Base-by-base conservation (phyloP, 768 basidiomycete species). In the Agaricus subrufescens region DNA sequence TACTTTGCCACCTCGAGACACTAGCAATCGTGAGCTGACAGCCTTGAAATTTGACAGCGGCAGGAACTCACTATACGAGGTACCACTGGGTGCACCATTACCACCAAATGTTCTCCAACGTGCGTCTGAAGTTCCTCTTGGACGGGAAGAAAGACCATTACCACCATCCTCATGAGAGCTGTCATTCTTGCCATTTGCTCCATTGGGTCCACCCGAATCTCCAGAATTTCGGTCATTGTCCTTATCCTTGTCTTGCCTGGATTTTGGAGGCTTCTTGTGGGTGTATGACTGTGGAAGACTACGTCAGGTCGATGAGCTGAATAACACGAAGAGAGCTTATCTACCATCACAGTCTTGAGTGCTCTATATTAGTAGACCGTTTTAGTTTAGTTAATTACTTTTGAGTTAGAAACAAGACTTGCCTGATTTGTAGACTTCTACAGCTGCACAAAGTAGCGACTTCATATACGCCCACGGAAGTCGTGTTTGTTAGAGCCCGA, bases 401-500 rank as follows among this genome's bases (percentile, higher is more conserved):
- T 15, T 6, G 11, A 31, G 50, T 38, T 52, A 12, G 15, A 56
- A 59, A 62, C 55, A 50, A 45, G 27, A 78, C 82, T 49, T 70
- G 89, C 86, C 94, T 78, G 62, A 97, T 93, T 65, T 97, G 94
- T 56, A 98, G 73, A 65, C 90, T 89, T 60, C 91, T 83, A 67
- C 89, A 91, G 60, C 85, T 90, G 65, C 92, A 94, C 3, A 98
- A 73, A 2, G 95, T 96, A 8, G 95, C 92, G 9, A 97, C 94
- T 68, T 97, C 94, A 67, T 98, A 98, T 44, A 98, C 89, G 27
- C 89, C 91, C 19, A 95, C 91, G 27, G 90, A 91, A 11, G 88
- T 91, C 29, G 84, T 82, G 64, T 91, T 91, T 31, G 87, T 89
- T 30, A 98, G 71, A 14, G 88, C 82, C 23, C 87, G 84, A 66